These are phyloP conservation scores for Malus asiatica DNA, from an alignment of 306 rosid genomes.

Conservation along the genomic window DNA sequence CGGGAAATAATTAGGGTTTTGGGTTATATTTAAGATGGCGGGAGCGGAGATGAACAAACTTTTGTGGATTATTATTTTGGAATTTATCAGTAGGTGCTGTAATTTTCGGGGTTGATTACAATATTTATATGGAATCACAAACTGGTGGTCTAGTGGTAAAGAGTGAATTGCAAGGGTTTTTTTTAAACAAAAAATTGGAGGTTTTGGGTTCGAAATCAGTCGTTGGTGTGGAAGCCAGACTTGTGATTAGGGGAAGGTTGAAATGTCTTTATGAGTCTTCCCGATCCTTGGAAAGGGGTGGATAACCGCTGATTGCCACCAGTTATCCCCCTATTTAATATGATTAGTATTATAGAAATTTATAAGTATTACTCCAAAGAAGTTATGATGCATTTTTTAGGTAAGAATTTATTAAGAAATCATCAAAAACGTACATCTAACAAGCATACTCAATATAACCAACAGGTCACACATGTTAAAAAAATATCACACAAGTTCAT, in stretches of 20 bases:
- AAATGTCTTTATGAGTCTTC: too few relatives aligned
- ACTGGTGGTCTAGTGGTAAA: rapidly evolving
- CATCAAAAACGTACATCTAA: too few relatives aligned
- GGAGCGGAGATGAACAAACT: neutral
- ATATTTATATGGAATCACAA: too few relatives aligned
- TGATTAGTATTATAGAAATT: too few relatives aligned
- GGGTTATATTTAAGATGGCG: neutral
- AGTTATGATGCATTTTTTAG: too few relatives aligned
- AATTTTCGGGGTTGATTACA: neutral
- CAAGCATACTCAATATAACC: too few relatives aligned
- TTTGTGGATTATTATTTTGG: neutral
- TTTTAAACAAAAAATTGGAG: too few relatives aligned
- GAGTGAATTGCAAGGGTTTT: rapidly evolving
- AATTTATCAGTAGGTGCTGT: neutral
- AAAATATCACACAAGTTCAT: neutral
- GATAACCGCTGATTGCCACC: rapidly evolving
- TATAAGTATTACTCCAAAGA: too few relatives aligned
- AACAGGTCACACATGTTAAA: neutral
- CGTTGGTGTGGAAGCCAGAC: too few relatives aligned
- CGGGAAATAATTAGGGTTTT: conserved; percentile 7
- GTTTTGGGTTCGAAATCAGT: rapidly evolving
- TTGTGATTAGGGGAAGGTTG: too few relatives aligned
- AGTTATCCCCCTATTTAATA: too few relatives aligned
- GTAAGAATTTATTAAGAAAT: too few relatives aligned
- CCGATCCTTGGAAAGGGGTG: rapidly evolving